These are phyloP conservation scores for Annona cherimola DNA, from an alignment of 164 flowering plant genomes.

Conservation along the genomic window DNA sequence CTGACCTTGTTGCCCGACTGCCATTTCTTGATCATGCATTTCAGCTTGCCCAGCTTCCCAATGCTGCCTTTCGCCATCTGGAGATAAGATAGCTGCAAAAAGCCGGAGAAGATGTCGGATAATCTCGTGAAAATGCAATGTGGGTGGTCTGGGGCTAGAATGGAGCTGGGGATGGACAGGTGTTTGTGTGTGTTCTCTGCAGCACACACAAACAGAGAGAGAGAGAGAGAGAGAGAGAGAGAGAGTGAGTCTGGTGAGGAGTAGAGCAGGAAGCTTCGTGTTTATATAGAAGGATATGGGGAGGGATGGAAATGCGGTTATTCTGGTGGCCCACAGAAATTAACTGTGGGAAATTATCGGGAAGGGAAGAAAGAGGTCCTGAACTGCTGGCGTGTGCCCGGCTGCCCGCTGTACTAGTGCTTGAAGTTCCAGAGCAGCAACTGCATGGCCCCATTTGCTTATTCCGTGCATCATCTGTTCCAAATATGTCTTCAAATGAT, in stretches of 20 bases:
- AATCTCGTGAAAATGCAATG: not conserved
- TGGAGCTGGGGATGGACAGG: not conserved
- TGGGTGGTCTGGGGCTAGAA: not conserved
- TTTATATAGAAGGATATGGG: slow-evolving; percentile 21
- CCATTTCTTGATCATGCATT: slow-evolving; percentile 39
- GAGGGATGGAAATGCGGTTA: not conserved
- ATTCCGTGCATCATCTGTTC: too few species aligned
- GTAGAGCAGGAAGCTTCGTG: slow-evolving; percentile 29
- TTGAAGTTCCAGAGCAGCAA: too few species aligned
- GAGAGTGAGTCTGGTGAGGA: slow-evolving; percentile 11
- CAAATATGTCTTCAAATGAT: too few species aligned
- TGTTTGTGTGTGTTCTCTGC: not conserved
- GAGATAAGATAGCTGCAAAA: not conserved
- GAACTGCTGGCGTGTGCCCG: too few species aligned
- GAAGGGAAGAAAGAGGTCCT: not conserved
- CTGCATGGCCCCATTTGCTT: too few species aligned
- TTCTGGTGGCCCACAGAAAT: not conserved
- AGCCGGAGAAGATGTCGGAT: not conserved
- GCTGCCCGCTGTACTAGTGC: too few species aligned
- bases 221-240: slow-evolving; percentile 15
- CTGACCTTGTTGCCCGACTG: slow-evolving; percentile 24
- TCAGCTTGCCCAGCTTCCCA: slow-evolving; percentile 36
- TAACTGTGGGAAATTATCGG: slow-evolving; percentile 1
- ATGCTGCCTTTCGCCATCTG: slow-evolving; percentile 26
- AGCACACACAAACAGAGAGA: not conserved